Conservation (phyloP, 1,284 basidiomycete species). For the Ceratobasidium sp. region DNA sequence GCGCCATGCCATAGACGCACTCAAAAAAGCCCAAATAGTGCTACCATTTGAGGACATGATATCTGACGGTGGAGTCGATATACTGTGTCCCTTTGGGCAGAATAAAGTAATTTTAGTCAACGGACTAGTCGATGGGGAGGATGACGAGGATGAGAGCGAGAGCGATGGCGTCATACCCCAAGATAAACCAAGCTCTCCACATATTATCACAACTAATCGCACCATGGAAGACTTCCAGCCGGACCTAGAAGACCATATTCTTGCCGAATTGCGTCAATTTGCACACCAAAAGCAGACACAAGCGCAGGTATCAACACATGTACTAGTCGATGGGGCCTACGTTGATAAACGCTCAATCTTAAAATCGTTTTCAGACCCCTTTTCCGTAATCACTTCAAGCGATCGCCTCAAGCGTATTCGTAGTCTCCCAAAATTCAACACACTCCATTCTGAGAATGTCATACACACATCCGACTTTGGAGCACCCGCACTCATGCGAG, state of each 20-base stretch:
- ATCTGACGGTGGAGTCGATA: background rate
- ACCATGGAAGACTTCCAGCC: background rate
- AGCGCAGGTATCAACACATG: too few relatives aligned
- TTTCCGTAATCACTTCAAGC: background rate
- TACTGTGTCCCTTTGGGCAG: background rate
- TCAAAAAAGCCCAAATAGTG: background rate
- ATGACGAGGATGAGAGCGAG: too few relatives aligned
- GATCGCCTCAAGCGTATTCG: background rate
- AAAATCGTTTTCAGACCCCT: background rate
- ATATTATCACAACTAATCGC: too few relatives aligned
- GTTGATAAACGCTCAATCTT: background rate
- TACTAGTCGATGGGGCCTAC: background rate
- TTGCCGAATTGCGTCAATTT: too few relatives aligned
- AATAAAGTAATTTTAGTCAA: too few relatives aligned
- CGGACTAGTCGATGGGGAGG: too few relatives aligned
- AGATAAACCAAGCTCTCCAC: too few relatives aligned
- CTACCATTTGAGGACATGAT: background rate
- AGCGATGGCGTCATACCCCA: too few relatives aligned
- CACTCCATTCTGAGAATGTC: background rate
- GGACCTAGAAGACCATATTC: background rate
- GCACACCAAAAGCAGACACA: background rate
- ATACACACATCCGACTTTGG: background rate
- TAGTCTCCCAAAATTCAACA: background rate
- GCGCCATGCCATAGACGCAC: conserved; percentile 1
- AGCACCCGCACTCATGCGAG: background rate